Evolutionary conservation across 2,329 filamentous ascomycete species (phyloP), one percentile per base, ranked within the genome.

Genomic region (Stagonosporopsis vannaccii): DNA sequence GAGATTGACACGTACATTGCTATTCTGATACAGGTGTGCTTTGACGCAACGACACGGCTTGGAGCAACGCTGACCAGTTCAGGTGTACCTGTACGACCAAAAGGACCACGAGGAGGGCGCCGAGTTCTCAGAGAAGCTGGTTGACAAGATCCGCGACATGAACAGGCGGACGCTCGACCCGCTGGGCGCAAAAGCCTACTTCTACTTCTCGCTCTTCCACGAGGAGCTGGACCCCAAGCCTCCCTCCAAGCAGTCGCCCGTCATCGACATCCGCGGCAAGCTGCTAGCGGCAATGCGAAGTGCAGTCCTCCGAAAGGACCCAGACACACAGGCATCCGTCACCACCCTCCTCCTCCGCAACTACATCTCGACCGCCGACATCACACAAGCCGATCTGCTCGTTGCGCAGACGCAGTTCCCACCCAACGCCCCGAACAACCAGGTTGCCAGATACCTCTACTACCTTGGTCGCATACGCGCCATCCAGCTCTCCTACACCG

Each of bases 391-490:
- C 66, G 95, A 99, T 78, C 86, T 98, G 35, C 86, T 99, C 55
- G 91, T 99, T 61, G 94, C 92, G 28, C 95, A 99, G 79, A 97
- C 95, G 26, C 89, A 95, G 74, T 98, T 99, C 78, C 95, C 95
- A 6, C 85, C 93, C 61, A 92, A 92, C 70, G 95, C 95, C 4
- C 92, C 93, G 63, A 99, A 97, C 81, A 99, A 97, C 77, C 95
- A 99, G 80, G 93, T 99, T 63, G 96, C 95, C 61, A 88, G 95
- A 59, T 99, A 97, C 81, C 84, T 98, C 56, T 99, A 96, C 84
- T 99, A 99, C 78, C 86, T 99, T 12, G 95, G 95, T 59, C 91
- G 94, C 66, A 97, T 98, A 78, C 90, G 95, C 60, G 92, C 95
- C 50, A 96, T 98, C 69, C 95, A 99, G 81, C 85, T 99, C 65